phyloP scores from a whole-genome alignment of 345 rosid species.

The Eucalyptus erythrocorys region DNA sequence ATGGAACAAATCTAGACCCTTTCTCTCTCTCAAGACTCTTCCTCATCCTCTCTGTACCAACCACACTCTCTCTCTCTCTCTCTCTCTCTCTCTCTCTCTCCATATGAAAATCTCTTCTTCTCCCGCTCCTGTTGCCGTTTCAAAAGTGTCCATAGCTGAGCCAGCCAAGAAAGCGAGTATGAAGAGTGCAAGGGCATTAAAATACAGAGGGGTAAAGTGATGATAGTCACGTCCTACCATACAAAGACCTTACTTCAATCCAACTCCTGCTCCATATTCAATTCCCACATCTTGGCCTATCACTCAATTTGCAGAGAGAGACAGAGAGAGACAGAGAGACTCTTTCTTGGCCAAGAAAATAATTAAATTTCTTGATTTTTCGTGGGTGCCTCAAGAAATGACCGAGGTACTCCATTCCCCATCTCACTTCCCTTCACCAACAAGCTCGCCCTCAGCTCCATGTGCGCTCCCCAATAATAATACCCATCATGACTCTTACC shows the following conservation, averaged over 20 bases:
- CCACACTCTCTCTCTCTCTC: not conserved
- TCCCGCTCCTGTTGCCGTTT: not conserved
- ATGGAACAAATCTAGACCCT: not conserved
- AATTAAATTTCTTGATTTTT: not conserved
- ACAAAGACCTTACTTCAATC: constrained; percentile 68
- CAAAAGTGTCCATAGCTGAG: not conserved
- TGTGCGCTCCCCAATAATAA: constrained; percentile 5
- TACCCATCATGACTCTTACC: constrained; percentile 28
- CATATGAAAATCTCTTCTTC: not conserved
- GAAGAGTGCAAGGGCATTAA: not conserved
- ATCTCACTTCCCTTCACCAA: constrained; percentile 80
- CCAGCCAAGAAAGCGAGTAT: constrained; percentile 1
- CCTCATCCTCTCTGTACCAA: not conserved
- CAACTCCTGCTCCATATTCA: constrained; percentile 35
- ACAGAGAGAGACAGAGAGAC: not conserved
- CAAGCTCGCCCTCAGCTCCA: constrained; percentile 70
- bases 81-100: not conserved
- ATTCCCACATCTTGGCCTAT: not conserved
- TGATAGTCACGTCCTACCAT: constrained; percentile 52
- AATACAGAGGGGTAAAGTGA: constrained; percentile 5
- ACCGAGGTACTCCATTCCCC: constrained; percentile 60
- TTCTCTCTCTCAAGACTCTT: not conserved
- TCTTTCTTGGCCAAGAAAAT: not conserved
- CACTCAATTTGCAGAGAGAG: not conserved
- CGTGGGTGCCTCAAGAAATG: constrained; percentile 17